These are phyloP conservation scores for Candida verbasci DNA, from an alignment of 805 yeast species.

Conservation along the genomic window DNA sequence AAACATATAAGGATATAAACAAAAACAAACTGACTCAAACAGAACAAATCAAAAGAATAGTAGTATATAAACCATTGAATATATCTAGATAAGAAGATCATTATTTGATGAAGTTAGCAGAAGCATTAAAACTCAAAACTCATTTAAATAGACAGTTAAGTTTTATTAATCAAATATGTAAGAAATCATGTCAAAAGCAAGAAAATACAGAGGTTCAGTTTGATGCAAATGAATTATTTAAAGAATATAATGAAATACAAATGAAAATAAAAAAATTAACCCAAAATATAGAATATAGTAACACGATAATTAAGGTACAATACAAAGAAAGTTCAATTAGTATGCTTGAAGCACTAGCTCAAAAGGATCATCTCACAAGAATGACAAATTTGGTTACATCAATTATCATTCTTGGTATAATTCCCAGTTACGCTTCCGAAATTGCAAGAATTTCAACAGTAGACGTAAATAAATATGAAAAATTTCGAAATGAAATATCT, in stretches of 20 bases:
- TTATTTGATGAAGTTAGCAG: background rate
- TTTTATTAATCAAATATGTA: background rate
- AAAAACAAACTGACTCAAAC: too few species aligned
- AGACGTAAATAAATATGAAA: background rate
- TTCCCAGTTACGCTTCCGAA: background rate
- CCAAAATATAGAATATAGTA: background rate
- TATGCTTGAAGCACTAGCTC: constrained; percentile 1
- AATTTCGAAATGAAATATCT: background rate
- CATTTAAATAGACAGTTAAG: background rate
- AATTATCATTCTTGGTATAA: background rate
- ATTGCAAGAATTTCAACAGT: background rate
- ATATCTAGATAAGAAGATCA: background rate
- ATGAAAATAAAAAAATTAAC: background rate
- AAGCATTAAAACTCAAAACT: constrained; percentile 1
- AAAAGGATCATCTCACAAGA: background rate
- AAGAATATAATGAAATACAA: background rate
- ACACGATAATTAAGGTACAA: background rate
- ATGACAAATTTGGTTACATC: background rate
- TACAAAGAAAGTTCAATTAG: background rate
- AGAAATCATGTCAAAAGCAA: constrained; percentile 1
- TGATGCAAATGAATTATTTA: background rate
- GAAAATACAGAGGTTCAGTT: background rate
- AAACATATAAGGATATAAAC: too few species aligned
- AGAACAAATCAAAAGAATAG: too few species aligned
- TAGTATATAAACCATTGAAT: background rate